Percentiles rank a stretch among this genome's conserved stretches.
phyloP scores from a whole-genome alignment of 1,284 basidiomycete species.

The Ustilago vetiveriae region DNA sequence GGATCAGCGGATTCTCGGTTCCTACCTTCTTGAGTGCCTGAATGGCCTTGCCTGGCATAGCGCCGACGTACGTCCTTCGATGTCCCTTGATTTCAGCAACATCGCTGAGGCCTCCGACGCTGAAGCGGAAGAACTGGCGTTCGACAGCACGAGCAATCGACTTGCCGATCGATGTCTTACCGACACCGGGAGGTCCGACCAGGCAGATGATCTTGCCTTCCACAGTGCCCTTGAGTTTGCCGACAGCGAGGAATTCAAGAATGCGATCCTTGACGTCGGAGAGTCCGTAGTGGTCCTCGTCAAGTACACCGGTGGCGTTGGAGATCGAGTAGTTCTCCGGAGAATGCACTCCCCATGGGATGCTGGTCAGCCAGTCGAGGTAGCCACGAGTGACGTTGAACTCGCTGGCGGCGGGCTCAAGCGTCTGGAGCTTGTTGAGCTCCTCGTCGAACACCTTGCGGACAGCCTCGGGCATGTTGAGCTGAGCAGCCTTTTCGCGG shows the following conservation, averaged over 20 bases:
- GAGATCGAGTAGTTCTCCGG: constrained; percentile 90
- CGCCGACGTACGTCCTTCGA: constrained; percentile 90
- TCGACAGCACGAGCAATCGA: constrained; percentile 88
- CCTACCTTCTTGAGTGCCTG: constrained; percentile 96
- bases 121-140: constrained; percentile 92
- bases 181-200: constrained; percentile 95
- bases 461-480: constrained; percentile 93
- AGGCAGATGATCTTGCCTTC: constrained; percentile 98
- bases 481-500: constrained; percentile 81
- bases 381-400: constrained; percentile 76
- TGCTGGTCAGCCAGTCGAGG: constrained; percentile 73
- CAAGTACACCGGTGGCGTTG: constrained; percentile 84
- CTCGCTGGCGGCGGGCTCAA: constrained; percentile 89
- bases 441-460: constrained; percentile 97
- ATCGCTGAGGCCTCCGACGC: constrained; percentile 94
- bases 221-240: constrained; percentile 94
- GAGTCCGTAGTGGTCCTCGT: constrained; percentile 96
- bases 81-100: constrained; percentile 99
- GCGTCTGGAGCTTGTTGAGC: constrained; percentile 85
- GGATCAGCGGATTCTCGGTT: constrained; percentile 88
- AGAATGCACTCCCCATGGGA: constrained; percentile 96
- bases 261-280: constrained; percentile 95
- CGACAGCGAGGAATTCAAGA: constrained; percentile 96
- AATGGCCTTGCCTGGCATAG: constrained; percentile 94
- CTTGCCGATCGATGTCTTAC: constrained; percentile 87